Conservation (phyloP, 108 stramenopile genomes). For the Pseudonitzschia delicatissima region DNA sequence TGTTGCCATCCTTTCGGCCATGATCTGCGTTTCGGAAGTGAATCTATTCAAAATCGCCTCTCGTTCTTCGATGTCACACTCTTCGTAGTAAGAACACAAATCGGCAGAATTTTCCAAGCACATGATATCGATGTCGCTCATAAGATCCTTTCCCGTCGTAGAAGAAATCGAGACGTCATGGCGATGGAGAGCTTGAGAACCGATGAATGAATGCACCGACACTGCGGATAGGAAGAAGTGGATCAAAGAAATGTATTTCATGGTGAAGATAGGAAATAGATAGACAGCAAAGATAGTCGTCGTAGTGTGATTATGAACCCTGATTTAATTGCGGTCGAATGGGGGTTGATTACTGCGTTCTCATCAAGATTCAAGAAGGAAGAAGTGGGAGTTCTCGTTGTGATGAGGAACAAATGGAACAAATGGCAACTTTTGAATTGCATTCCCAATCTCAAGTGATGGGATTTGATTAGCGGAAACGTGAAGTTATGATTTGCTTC, state of each 20-base stretch:
- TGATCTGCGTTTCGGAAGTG: conserved; percentile 2
- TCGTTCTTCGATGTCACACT: conserved; percentile 5
- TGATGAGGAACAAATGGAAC: too few species aligned
- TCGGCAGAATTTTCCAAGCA: conserved; percentile 9
- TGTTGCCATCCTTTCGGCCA: background rate
- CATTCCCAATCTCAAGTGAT: too few species aligned
- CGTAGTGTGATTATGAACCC: too few species aligned
- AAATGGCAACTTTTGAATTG: too few species aligned
- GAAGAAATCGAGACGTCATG: background rate
- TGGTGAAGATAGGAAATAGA: too few species aligned
- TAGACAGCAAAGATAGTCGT: too few species aligned
- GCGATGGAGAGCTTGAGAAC: background rate
- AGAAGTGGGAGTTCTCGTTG: too few species aligned
- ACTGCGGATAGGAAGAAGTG: background rate
- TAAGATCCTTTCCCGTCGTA: conserved; percentile 6
- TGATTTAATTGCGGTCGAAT: too few species aligned
- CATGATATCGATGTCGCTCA: conserved; percentile 9
- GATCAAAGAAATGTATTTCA: background rate
- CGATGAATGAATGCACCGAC: conserved; percentile 2
- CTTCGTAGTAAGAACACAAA: conserved; percentile 9
- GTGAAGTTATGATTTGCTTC: too few species aligned
- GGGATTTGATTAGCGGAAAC: too few species aligned
- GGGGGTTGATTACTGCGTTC: too few species aligned
- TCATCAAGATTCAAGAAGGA: too few species aligned
- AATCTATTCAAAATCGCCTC: conserved; percentile 7